phyloP scores from a whole-genome alignment of 2,329 filamentous ascomycete species.

The Colletotrichum sp. region DNA sequence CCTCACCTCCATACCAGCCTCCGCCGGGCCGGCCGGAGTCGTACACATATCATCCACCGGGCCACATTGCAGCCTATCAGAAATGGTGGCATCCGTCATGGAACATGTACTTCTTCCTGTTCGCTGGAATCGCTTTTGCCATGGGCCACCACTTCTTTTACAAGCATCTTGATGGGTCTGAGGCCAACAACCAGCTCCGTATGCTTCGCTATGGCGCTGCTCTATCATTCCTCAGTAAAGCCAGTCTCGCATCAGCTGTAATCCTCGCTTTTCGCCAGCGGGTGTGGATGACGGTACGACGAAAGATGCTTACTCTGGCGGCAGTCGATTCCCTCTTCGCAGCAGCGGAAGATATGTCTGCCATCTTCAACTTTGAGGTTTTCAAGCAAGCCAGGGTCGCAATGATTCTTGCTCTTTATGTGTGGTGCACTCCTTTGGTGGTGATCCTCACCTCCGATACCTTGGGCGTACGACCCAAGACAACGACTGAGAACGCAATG shows the following conservation, averaged over 20 bases:
- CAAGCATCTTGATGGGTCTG: conserved; percentile 29
- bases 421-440: conserved; percentile 42
- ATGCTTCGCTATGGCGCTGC: conserved; percentile 40
- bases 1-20: neutral
- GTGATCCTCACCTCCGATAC: conserved; percentile 44
- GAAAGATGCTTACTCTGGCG: conserved; percentile 22
- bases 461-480: conserved; percentile 32
- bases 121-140: conserved; percentile 34
- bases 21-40: neutral
- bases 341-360: conserved; percentile 33
- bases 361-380: conserved; percentile 33
- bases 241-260: conserved; percentile 35
- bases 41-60: conserved; percentile 9
- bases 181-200: conserved; percentile 33
- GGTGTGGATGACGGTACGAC: conserved; percentile 26
- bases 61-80: neutral
- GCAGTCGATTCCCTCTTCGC: conserved; percentile 35
- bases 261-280: conserved; percentile 29
- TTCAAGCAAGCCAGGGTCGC: conserved; percentile 35
- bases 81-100: conserved; percentile 39
- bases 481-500: conserved; percentile 12
- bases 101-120: conserved; percentile 37
- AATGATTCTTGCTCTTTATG: conserved; percentile 35
- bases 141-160: conserved; percentile 41
- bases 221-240: conserved; percentile 40